Conservation (phyloP, 2,329 filamentous ascomycete genomes). For the Verticillium isaacii region DNA sequence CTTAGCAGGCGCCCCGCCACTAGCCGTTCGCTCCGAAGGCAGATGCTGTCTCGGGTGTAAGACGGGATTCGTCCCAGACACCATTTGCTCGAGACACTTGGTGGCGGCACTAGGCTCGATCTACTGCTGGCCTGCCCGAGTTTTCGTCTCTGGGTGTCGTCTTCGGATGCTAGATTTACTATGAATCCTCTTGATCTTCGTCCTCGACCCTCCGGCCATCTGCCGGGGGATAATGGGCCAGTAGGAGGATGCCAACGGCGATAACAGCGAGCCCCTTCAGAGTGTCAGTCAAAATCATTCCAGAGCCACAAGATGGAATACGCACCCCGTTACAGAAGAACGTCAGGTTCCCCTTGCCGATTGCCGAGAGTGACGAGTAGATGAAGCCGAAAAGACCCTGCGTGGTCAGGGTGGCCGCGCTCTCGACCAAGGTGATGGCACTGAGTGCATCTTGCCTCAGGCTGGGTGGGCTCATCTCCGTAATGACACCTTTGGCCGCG, state of each 20-base stretch:
- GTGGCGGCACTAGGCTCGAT: too few species aligned
- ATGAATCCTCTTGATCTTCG: background rate
- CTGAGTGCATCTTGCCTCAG: conserved; percentile 63
- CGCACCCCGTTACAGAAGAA: conserved; percentile 64
- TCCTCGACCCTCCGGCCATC: conserved; percentile 37
- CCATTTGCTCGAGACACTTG: too few species aligned
- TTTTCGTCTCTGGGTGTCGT: background rate
- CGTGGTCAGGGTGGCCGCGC: conserved; percentile 59
- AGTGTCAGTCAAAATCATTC: conserved; percentile 12
- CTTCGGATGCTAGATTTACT: too few species aligned
- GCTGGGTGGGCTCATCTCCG: conserved; percentile 60
- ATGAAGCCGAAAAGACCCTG: conserved; percentile 63
- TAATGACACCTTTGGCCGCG: conserved; percentile 68
- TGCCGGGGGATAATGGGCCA: conserved; percentile 38
- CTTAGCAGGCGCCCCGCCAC: too few species aligned
- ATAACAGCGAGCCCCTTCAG: conserved; percentile 50
- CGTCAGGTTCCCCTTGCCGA: conserved; percentile 55
- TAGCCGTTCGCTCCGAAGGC: too few species aligned
- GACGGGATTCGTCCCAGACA: background rate
- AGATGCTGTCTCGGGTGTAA: background rate
- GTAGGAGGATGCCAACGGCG: conserved; percentile 38
- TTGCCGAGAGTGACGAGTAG: conserved; percentile 57
- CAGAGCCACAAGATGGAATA: background rate
- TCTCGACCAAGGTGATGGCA: conserved; percentile 66
- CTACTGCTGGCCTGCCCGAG: background rate